phyloP scores from a whole-genome alignment of 2,329 filamentous ascomycete genomes.

The Penicillium sp. region DNA sequence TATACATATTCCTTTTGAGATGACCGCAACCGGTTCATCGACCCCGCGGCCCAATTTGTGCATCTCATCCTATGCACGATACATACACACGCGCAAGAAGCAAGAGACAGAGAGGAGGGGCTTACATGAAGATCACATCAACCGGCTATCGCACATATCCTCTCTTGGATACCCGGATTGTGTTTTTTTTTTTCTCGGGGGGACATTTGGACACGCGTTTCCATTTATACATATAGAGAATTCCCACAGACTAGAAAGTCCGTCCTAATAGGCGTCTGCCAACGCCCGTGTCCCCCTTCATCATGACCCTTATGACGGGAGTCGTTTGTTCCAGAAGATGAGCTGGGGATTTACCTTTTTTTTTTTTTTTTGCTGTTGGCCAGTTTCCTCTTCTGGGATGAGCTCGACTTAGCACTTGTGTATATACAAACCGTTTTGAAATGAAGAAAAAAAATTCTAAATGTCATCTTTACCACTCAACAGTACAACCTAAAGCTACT shows the following conservation, averaged over 20 bases:
- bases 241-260: conserved; percentile 17
- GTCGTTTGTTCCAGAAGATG: conserved; percentile 18
- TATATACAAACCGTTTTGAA: conserved; percentile 18
- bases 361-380: conserved; percentile 4
- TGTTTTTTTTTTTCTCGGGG: conserved; percentile 1
- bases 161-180: conserved; percentile 9
- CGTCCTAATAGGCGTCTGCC: conserved; percentile 19
- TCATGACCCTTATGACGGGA: conserved; percentile 27
- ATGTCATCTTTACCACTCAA: not conserved
- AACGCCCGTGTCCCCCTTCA: conserved; percentile 9
- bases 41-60: not conserved
- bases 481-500: not conserved
- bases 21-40: not conserved
- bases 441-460: conserved; percentile 15
- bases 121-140: conserved; percentile 2
- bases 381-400: not conserved
- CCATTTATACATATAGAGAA: conserved; percentile 25
- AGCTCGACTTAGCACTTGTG: conserved; percentile 12
- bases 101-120: not conserved
- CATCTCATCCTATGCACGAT: not conserved
- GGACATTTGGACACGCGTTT: conserved; percentile 15
- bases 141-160: conserved; percentile 7
- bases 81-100: not conserved
- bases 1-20: conserved; percentile 14
- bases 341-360: conserved; percentile 10